These are phyloP conservation scores for Thinopyrum elongatum DNA, from an alignment of 176 grass and related monocot species.

Conservation along the genomic window DNA sequence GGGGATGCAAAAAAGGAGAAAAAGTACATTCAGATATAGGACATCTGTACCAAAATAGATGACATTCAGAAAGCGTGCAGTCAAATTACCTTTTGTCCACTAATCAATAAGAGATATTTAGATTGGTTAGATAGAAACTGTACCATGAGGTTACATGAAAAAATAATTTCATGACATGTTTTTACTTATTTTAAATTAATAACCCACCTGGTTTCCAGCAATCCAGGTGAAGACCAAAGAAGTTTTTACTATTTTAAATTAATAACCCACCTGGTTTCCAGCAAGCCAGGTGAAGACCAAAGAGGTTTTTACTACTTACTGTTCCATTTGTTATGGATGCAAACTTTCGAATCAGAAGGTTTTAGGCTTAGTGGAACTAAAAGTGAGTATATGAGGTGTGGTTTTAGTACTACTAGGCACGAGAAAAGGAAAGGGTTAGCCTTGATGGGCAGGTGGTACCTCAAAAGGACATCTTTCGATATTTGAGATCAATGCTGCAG, in stretches of 20 bases:
- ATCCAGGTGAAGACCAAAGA: background rate
- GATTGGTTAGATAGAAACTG: background rate
- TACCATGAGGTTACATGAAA: slow-evolving; percentile 1
- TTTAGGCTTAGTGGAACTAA: too few species aligned
- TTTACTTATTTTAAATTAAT: background rate
- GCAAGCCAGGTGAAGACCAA: background rate
- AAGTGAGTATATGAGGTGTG: too few species aligned
- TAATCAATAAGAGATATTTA: background rate
- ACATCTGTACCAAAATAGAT: background rate
- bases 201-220: background rate
- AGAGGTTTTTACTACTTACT: background rate
- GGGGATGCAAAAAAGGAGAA: background rate
- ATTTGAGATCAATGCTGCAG: too few species aligned
- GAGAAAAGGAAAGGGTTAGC: too few species aligned
- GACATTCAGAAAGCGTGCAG: background rate
- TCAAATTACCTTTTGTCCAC: background rate
- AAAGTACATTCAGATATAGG: background rate
- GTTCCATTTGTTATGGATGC: background rate
- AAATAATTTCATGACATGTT: background rate
- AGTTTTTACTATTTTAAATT: background rate
- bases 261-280: background rate
- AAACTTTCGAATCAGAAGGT: too few species aligned
- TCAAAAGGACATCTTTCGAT: too few species aligned
- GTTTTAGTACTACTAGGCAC: too few species aligned
- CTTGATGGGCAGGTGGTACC: too few species aligned